Evolutionary conservation across 1,139 yeast species (phyloP).

Genomic region (Saccharomyces hybrid): DNA sequence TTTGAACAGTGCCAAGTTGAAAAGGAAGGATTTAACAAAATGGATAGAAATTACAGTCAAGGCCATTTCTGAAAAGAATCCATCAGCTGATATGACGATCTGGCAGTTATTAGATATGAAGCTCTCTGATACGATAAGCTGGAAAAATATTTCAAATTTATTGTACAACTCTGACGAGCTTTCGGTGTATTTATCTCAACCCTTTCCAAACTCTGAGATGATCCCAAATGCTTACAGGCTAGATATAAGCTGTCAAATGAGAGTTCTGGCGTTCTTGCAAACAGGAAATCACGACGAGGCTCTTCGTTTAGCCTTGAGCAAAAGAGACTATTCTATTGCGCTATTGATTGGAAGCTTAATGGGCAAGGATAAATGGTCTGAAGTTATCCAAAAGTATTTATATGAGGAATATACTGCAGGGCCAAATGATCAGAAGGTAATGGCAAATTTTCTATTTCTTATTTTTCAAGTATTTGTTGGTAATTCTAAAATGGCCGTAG

Average conservation of each 20-base stretch:
- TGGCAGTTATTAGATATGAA: conserved; percentile 21
- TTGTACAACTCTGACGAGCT: conserved; percentile 28
- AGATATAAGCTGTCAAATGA: conserved; percentile 20
- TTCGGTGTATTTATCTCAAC: conserved; percentile 20
- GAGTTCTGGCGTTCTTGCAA: conserved; percentile 36
- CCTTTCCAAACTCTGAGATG: conserved; percentile 8
- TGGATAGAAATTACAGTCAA: conserved; percentile 22
- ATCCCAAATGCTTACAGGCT: conserved; percentile 20
- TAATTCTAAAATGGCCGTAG: conserved; percentile 46
- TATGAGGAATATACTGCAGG: conserved; percentile 36
- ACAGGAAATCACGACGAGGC: conserved; percentile 65
- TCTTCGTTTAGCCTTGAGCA: conserved; percentile 49
- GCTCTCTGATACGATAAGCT: conserved; percentile 14
- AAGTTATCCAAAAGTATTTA: conserved; percentile 47
- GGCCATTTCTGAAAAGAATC: conserved; percentile 7
- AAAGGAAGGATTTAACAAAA: conserved; percentile 23
- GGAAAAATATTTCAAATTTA: conserved; percentile 22
- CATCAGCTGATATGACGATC: conserved; percentile 11
- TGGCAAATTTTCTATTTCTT: conserved; percentile 41
- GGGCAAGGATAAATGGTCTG: conserved; percentile 55
- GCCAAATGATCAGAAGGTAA: conserved; percentile 42
- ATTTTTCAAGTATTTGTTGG: conserved; percentile 62
- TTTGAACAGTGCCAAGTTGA: conserved; percentile 20
- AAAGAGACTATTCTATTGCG: conserved; percentile 73
- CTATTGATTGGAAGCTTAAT: conserved; percentile 59